Base-by-base conservation (phyloP, 106 monocot genomes). In the Hemerocallis citrina region DNA sequence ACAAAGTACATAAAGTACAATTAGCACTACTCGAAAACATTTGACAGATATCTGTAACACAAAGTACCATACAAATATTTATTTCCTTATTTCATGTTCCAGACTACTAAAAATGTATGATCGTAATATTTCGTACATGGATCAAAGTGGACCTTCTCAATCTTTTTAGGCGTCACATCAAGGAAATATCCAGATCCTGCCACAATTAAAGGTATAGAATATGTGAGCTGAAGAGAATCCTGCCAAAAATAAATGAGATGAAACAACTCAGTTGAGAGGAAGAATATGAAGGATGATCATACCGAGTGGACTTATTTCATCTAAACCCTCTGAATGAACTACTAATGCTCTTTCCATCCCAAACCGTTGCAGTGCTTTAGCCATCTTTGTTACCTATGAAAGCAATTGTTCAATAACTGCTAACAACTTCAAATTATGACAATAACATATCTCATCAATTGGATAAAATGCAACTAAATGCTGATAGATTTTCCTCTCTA, bases 301-400 rank as follows among this genome's bases (percentile, higher is more conserved):
- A 98, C 98, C 98, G 68, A 98, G 88, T 59, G 98, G 92, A 63
- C 98, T 98, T 54, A 98, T 88, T 85, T 98, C 98, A 85, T 98
- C 91, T 48, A 92, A 74, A 44, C 98, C 98, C 57, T 81, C 52
- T 32, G 98, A 92, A 81, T 98, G 98, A 52, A 98, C 92, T 12
- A 98, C 84, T 34, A 98, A 59, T 52, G 92, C 92, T 68, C 98
- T 84, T 76, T 76, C 67, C 81, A 98, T 85, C 54, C 98, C 92
- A 77, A 98, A 92, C n/a, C 77, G 56, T 59, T 88, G 92, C 62
- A 85, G 50, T 59, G 88, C 92, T 70, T 72, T 88, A 5, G 92
- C 98, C 81, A 98, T 98, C 63, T 92, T 98, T 52, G 31, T 45
- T 16, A 98, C 92, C 98, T 98, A 65, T 39, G 1, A 1, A 5